Evolutionary conservation across 2,329 filamentous ascomycete genomes (phyloP).

Genomic region (Catunica adiposa): DNA sequence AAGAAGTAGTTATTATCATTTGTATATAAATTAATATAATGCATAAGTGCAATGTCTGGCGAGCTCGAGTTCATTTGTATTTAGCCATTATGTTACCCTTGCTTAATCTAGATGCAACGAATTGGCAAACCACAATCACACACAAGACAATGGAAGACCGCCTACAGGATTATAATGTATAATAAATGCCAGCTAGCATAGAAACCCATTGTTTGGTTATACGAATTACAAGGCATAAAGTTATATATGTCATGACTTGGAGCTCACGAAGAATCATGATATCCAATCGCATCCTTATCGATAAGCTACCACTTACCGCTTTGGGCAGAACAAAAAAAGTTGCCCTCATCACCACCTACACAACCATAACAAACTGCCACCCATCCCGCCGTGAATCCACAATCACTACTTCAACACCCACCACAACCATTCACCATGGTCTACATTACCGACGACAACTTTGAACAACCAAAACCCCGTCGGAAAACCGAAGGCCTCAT

Average conservation of each 20-base stretch:
- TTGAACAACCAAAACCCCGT: slow-evolving; percentile 37
- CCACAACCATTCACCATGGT: slow-evolving; percentile 5
- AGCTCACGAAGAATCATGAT: background rate
- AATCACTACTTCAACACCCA: slow-evolving; percentile 9
- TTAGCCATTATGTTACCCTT: no score
- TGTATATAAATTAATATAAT: no score
- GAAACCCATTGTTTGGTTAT: background rate
- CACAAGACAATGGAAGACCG: no score
- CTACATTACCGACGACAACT: slow-evolving; percentile 18
- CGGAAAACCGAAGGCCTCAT: slow-evolving; percentile 36
- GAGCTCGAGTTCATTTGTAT: no score
- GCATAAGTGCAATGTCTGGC: no score
- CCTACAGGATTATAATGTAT: no score
- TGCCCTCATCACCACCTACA: background rate
- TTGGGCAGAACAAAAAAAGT: slow-evolving; percentile 13
- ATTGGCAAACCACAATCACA: no score
- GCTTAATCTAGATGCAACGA: no score
- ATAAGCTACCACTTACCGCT: slow-evolving; percentile 11
- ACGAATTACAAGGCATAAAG: no score
- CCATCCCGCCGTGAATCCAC: background rate
- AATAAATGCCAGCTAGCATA: background rate
- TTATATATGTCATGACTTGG: no score
- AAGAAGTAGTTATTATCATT: no score
- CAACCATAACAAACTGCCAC: no score
- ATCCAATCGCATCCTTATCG: slow-evolving; percentile 6